phyloP scores from a whole-genome alignment of 2,329 filamentous ascomycete genomes.

The Stachybotrys chartarum region DNA sequence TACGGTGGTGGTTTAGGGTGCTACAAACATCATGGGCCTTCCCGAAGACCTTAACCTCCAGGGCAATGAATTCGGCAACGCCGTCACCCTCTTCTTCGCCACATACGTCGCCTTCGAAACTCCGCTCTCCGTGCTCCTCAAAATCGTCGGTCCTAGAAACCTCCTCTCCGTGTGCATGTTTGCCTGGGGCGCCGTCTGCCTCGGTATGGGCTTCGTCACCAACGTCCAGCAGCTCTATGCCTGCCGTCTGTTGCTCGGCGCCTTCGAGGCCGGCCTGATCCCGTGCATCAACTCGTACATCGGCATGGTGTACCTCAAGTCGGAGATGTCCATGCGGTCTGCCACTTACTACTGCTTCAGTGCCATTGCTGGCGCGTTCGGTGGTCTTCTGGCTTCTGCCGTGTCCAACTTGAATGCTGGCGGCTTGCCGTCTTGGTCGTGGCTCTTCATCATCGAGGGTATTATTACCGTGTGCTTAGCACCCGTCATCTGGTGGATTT shows the following conservation, averaged over 20 bases:
- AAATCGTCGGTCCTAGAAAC: not conserved
- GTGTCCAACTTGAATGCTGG: not conserved
- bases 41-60: not conserved
- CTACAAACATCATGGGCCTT: not conserved
- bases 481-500: not conserved
- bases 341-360: not conserved
- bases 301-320: not conserved
- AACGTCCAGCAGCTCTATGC: not conserved
- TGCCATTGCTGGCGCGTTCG: not conserved
- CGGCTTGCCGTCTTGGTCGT: not conserved
- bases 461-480: not conserved
- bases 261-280: slow-evolving; percentile 5
- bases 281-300: slow-evolving; percentile 1
- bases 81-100: not conserved
- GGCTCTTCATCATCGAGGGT: not conserved
- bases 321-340: not conserved
- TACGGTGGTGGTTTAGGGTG: not conserved
- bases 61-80: not conserved
- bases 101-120: not conserved
- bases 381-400: not conserved
- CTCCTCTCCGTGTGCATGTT: not conserved
- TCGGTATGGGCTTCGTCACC: not conserved
- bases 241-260: slow-evolving; percentile 2
- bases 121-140: not conserved
- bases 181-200: not conserved